Evolutionary conservation across 1,139 yeast species (phyloP).

Genomic region (Nematodospora anomalae): DNA sequence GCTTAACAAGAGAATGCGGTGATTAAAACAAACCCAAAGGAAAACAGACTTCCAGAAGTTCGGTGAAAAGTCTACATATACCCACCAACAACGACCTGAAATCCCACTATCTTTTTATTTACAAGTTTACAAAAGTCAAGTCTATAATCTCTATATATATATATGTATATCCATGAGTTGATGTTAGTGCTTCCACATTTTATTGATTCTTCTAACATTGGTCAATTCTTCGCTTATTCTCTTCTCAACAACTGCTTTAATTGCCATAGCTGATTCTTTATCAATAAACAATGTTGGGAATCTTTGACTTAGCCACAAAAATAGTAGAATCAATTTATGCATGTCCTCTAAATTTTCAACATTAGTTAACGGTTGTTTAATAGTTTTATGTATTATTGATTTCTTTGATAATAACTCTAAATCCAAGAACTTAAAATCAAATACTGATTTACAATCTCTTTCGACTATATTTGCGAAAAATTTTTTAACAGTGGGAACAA

Average conservation of each 20-base stretch:
- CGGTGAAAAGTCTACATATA: background rate
- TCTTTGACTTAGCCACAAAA: slow-evolving; percentile 84
- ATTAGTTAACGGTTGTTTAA: slow-evolving; percentile 28
- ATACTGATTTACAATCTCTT: slow-evolving; percentile 39
- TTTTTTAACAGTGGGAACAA: slow-evolving; percentile 26
- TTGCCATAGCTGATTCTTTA: slow-evolving; percentile 67
- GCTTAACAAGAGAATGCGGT: too few species aligned
- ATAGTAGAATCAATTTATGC: slow-evolving; percentile 68
- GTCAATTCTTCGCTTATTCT: slow-evolving; percentile 62
- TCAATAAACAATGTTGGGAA: slow-evolving; percentile 83
- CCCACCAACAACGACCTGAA: background rate
- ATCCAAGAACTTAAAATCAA: slow-evolving; percentile 45
- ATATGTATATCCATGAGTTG: background rate
- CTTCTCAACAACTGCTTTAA: slow-evolving; percentile 65
- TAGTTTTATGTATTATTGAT: slow-evolving; percentile 22
- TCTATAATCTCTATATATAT: background rate
- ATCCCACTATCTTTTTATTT: background rate
- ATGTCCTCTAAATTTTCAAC: slow-evolving; percentile 62
- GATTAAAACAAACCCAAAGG: too few species aligned
- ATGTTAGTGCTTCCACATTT: background rate
- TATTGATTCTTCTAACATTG: slow-evolving; percentile 32
- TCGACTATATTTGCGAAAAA: slow-evolving; percentile 40
- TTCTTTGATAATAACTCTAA: slow-evolving; percentile 24
- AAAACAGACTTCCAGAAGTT: too few species aligned
- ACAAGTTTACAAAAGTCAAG: background rate